Percentiles rank a stretch among this genome's conserved stretches.
phyloP scores from a whole-genome alignment of 169 alveolate species.

The Plasmodium cynomolgi region DNA sequence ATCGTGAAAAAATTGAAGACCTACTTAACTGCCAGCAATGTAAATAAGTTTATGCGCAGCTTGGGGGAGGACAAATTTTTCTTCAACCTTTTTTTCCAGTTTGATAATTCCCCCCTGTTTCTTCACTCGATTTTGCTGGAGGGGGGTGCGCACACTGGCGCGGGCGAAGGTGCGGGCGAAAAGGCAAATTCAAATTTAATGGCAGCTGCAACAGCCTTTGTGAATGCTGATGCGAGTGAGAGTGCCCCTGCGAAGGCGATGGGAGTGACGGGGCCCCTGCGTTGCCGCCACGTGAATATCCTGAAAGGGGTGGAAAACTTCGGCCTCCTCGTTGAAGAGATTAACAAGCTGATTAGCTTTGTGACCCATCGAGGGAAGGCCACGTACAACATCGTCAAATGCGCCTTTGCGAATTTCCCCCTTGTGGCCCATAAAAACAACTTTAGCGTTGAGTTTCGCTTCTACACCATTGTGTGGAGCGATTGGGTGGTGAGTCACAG shows the following conservation, averaged over 20 bases:
- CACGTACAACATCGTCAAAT: neutral
- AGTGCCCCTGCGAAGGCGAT: neutral
- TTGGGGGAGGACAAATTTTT: slow-evolving; percentile 15
- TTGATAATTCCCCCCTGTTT: slow-evolving; percentile 50
- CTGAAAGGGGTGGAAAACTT: neutral
- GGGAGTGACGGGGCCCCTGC: neutral
- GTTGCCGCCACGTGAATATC: neutral
- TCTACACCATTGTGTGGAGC: slow-evolving; percentile 15
- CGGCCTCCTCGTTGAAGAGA: slow-evolving; percentile 13
- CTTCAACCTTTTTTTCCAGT: slow-evolving; percentile 10
- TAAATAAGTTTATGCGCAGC: slow-evolving; percentile 14
- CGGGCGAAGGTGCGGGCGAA: neutral
- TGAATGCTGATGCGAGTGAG: neutral
- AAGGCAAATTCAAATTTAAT: neutral
- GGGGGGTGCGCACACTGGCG: neutral
- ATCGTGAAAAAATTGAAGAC: slow-evolving; percentile 16
- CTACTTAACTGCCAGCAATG: neutral
- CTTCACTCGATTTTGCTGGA: neutral
- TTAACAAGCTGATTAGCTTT: slow-evolving; percentile 16
- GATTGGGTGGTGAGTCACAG: neutral
- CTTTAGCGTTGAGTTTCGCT: slow-evolving; percentile 13
- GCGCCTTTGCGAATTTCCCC: neutral
- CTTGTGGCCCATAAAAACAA: neutral
- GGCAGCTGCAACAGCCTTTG: neutral
- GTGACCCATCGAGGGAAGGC: slow-evolving; percentile 8